phyloP scores from a whole-genome alignment of 768 basidiomycete species.

The Agrocybe pediades region DNA sequence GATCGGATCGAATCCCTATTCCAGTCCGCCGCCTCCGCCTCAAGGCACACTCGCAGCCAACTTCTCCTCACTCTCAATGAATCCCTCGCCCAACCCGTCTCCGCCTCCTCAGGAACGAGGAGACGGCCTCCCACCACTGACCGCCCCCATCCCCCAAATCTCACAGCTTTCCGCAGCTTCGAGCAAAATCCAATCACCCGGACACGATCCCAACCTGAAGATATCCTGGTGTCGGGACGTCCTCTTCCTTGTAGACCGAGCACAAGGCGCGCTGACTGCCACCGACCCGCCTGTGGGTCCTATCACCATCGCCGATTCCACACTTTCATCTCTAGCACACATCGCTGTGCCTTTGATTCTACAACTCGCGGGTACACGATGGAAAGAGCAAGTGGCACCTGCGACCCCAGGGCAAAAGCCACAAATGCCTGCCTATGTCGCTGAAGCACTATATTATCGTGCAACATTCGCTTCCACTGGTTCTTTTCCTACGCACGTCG shows the following conservation, averaged over 20 bases:
- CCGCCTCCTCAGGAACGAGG: constrained; percentile 45
- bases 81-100: constrained; percentile 39
- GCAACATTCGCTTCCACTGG: constrained; percentile 77
- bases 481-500: constrained; percentile 63
- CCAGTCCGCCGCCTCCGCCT: constrained; percentile 43
- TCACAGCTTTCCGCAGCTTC: constrained; percentile 55
- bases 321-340: constrained; percentile 59
- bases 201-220: constrained; percentile 59
- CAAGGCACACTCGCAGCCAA: constrained; percentile 13
- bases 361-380: constrained; percentile 42
- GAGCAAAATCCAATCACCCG: constrained; percentile 51
- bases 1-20: neutral
- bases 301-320: constrained; percentile 56
- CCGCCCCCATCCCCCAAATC: constrained; percentile 69
- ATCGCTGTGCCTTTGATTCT: constrained; percentile 69
- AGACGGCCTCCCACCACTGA: constrained; percentile 52
- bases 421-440: constrained; percentile 42
- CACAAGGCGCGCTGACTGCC: constrained; percentile 23
- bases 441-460: constrained; percentile 77
- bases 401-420: neutral
- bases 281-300: constrained; percentile 54
- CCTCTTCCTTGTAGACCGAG: constrained; percentile 70
- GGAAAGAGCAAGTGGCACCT: neutral
- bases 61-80: neutral
- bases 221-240: constrained; percentile 86